Base-by-base conservation (phyloP, 441 rosid species). In the Manihot esculenta region DNA sequence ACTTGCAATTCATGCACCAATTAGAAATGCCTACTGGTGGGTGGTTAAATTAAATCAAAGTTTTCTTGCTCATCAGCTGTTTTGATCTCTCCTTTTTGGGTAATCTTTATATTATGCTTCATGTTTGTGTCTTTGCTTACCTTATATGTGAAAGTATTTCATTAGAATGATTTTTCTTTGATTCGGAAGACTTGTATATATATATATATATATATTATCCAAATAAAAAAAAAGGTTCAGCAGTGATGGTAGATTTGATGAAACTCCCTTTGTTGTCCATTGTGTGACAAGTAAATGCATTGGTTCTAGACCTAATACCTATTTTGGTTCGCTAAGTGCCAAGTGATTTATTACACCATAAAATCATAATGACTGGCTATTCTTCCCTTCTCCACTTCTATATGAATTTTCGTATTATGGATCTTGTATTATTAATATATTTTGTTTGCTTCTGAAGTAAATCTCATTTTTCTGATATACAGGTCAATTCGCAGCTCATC, bases 401-500 rank as follows among this genome's bases (percentile, higher is more conserved):
- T 5, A 33, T 26, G 24, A 3, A 14, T 69, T 44, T 18, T 35
- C 24, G 21, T 51, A 2, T 38, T 24, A 30, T 53, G 20, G 38
- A 24, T 12, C 17, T 21, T 61, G 21, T 11, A n/a, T 18, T 59
- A 4, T 13, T 33, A 33, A 33, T 33, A 4, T 11, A 15, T 7
- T 14, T 21, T 18, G n/a, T 55, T 38, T 62, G 35, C 33, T 30
- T 45, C 38, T 17, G 23, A 56, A 4, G 5, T 24, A 23, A 33
- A 41, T 45, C 38, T 5, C 47, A 30, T 47, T 72, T 74, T 54
- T 45, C 24, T 67, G 26, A 35, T 70, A 0, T 72, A 3, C 86
- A 95, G 99, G 94, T 93, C 58, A 96, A 96, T 83, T 91, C 99
- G 41, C 99, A 93, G 83, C 97, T 96, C 78, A 93, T 96, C 78